phyloP scores from a whole-genome alignment of 2,329 filamentous ascomycete species.

The Akanthomyces muscarius region DNA sequence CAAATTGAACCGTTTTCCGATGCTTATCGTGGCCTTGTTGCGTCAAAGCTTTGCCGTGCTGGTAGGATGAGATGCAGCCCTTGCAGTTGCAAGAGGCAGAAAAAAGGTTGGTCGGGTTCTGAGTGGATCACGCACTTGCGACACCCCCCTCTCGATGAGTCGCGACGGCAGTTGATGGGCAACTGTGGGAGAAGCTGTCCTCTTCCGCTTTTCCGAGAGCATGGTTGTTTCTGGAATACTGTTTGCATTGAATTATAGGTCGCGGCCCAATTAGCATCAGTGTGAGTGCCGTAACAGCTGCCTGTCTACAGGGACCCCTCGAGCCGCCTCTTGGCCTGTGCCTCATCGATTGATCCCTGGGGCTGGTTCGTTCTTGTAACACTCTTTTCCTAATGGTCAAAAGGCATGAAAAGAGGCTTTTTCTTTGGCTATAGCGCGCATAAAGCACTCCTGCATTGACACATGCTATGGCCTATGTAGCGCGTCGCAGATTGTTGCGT shows the following conservation, averaged over 20 bases:
- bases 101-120: slow-evolving; percentile 1
- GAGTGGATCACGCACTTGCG: not conserved
- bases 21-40: not conserved
- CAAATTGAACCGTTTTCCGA: not conserved
- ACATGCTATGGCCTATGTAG: not conserved
- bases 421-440: not conserved
- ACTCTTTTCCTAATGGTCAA: not conserved
- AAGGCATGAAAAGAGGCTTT: not conserved
- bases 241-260: not conserved
- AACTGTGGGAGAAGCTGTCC: not conserved
- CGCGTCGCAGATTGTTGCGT: not conserved
- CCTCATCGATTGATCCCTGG: not conserved
- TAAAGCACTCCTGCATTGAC: not conserved
- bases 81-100: not conserved
- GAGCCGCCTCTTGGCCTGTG: not conserved
- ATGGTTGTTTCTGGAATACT: not conserved
- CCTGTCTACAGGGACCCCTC: not conserved
- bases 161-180: not conserved
- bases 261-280: not conserved
- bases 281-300: not conserved
- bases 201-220: not conserved
- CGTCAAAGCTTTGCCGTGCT: not conserved
- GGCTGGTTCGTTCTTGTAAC: not conserved
- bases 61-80: not conserved
- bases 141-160: not conserved